Percentiles rank a stretch among this genome's conserved stretches.
phyloP scores from a whole-genome alignment of 768 basidiomycete species.

The Auricularia sp. region DNA sequence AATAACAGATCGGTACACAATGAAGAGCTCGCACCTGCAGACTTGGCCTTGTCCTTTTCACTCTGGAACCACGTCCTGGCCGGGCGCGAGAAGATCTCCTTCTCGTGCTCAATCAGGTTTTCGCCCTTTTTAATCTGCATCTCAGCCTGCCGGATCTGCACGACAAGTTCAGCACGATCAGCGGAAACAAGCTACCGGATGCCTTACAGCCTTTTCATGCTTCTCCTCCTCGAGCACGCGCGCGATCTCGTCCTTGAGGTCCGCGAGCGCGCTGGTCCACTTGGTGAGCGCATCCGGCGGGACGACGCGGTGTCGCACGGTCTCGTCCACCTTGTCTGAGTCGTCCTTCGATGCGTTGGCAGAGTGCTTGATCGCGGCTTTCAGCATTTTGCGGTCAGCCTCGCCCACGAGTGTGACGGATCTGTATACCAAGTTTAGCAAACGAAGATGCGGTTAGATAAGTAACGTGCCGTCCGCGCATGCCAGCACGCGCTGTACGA shows the following conservation, averaged over 20 bases:
- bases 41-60: conserved; percentile 66
- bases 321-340: conserved; percentile 52
- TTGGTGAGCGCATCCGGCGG: conserved; percentile 62
- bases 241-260: conserved; percentile 64
- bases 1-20: neutral
- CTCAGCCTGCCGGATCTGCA: conserved; percentile 77
- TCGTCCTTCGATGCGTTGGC: conserved; percentile 24
- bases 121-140: conserved; percentile 94
- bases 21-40: conserved; percentile 49
- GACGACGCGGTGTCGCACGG: conserved; percentile 67
- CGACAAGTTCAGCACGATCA: neutral
- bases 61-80: conserved; percentile 99
- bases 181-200: neutral
- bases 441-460: neutral
- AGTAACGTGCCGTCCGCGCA: conserved; percentile 68
- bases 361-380: conserved; percentile 87
- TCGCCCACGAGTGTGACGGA: conserved; percentile 95
- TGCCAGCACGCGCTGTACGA: conserved; percentile 91
- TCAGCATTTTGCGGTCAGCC: conserved; percentile 91
- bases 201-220: conserved; percentile 79
- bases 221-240: conserved; percentile 84
- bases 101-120: conserved; percentile 89
- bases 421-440: conserved; percentile 28
- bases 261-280: conserved; percentile 61
- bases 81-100: conserved; percentile 86